A percentile compares a stretch with the other conserved stretches of the same genome.
Evolutionary conservation across 1,284 basidiomycete species (phyloP).

Genomic region (Pseudozyma thailandica): DNA sequence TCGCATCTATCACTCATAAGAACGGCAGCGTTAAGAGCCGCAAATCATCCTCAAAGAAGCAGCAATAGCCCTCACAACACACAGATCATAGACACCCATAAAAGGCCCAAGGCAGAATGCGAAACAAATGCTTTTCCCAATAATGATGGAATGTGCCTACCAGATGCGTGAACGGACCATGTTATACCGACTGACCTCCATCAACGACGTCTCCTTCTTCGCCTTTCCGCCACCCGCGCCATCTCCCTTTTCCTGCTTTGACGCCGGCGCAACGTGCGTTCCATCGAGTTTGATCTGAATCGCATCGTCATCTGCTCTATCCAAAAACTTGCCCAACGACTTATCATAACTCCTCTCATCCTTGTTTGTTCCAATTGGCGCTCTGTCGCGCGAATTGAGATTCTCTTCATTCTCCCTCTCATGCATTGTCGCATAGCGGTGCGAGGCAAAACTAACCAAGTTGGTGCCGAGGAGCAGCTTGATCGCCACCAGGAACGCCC

Average conservation of each 20-base stretch:
- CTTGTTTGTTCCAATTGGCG: conserved; percentile 62
- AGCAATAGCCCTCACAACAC: conserved; percentile 7
- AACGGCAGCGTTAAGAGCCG: conserved; percentile 11
- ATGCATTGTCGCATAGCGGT: conserved; percentile 58
- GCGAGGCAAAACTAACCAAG: conserved; percentile 59
- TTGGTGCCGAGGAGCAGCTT: conserved; percentile 65
- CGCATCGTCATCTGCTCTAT: conserved; percentile 60
- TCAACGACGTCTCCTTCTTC: conserved; percentile 43
- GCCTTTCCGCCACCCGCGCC: conserved; percentile 10
- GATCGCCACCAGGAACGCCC: conserved; percentile 60
- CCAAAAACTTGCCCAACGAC: conserved; percentile 48
- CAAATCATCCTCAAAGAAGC: conserved; percentile 12
- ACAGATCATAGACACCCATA: not conserved
- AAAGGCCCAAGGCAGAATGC: too few relatives aligned
- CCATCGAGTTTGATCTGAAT: conserved; percentile 54
- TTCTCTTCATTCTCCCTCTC: conserved; percentile 61
- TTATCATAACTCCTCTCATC: conserved; percentile 56
- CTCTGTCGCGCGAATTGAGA: conserved; percentile 57
- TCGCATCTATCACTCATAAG: not conserved
- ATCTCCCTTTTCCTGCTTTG: conserved; percentile 10
- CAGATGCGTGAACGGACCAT: conserved; percentile 64
- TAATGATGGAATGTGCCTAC: conserved; percentile 21
- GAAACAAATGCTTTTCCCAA: not conserved
- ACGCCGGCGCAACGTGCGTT: conserved; percentile 23
- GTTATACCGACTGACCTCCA: conserved; percentile 65